A percentile compares a stretch with the other conserved stretches of the same genome.
phyloP scores from a whole-genome alignment of 179 eudicot species.

The Heliamphora pulchella region DNA sequence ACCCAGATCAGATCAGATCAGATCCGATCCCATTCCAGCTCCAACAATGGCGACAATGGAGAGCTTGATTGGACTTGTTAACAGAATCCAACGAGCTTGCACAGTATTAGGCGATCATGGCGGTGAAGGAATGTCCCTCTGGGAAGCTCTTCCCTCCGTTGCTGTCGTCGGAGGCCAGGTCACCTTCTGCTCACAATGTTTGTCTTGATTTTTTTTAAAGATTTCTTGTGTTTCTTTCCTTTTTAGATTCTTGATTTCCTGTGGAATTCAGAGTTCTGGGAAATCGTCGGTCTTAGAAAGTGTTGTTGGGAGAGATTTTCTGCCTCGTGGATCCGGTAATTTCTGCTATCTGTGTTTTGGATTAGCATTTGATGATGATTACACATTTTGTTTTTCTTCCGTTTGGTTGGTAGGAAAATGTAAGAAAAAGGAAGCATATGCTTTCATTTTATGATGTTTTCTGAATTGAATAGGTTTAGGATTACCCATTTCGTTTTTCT shows the following conservation, averaged over 20 bases:
- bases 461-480: not conserved
- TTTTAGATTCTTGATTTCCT: constrained; percentile 3
- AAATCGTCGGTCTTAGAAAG: constrained; percentile 87
- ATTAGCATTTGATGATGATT: not conserved
- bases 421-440: not conserved
- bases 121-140: constrained; percentile 63
- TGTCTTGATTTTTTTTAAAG: not conserved
- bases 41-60: constrained; percentile 60
- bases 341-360: not conserved
- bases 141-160: constrained; percentile 77
- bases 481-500: not conserved
- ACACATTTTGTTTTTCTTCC: not conserved
- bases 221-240: not conserved
- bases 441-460: not conserved
- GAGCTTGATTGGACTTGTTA: constrained; percentile 67
- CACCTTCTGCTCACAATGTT: not conserved
- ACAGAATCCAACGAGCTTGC: constrained; percentile 61
- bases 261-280: constrained; percentile 67
- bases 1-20: constrained; percentile 17
- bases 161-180: constrained; percentile 85
- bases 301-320: constrained; percentile 79
- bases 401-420: constrained; percentile 8
- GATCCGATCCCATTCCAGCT: not conserved
- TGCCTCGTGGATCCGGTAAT: constrained; percentile 94
- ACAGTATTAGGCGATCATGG: constrained; percentile 74